A percentile compares a stretch with the other conserved stretches of the same genome.
phyloP scores from a whole-genome alignment of 768 basidiomycete genomes.

The Termitomyces sp. region DNA sequence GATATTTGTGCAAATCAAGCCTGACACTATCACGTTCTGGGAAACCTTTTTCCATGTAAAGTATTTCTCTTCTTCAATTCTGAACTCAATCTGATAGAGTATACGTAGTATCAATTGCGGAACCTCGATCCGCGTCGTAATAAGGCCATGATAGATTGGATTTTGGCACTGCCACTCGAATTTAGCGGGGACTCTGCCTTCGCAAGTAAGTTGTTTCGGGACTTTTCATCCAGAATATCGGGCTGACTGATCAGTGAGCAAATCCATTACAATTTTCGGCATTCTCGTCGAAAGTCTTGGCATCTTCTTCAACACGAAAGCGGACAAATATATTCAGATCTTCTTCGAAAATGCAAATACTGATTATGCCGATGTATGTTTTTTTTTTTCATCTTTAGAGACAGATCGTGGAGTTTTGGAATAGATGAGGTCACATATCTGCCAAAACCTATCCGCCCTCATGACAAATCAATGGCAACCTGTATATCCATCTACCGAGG shows the following conservation, averaged over 20 bases:
- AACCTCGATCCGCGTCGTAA: constrained; percentile 81
- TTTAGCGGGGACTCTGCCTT: constrained; percentile 87
- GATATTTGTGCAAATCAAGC: constrained; percentile 75
- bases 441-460: constrained; percentile 58
- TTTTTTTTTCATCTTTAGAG: constrained; percentile 1
- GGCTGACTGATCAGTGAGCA: constrained; percentile 54
- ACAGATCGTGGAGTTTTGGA: background rate
- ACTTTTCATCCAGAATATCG: background rate
- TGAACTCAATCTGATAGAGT: background rate
- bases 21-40: constrained; percentile 81
- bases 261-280: constrained; percentile 64
- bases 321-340: constrained; percentile 66
- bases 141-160: constrained; percentile 71
- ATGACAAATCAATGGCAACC: constrained; percentile 67
- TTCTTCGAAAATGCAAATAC: constrained; percentile 77
- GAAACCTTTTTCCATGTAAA: constrained; percentile 59
- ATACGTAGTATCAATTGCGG: constrained; percentile 53
- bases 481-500: constrained; percentile 50
- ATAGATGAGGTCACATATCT: constrained; percentile 69
- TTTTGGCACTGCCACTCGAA: constrained; percentile 72
- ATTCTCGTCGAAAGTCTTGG: constrained; percentile 65
- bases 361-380: constrained; percentile 76
- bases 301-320: constrained; percentile 59
- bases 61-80: background rate
- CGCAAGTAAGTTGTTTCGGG: constrained; percentile 51